phyloP scores from a whole-genome alignment of 2,329 filamentous ascomycete species.

The Cladophialophora immunda region DNA sequence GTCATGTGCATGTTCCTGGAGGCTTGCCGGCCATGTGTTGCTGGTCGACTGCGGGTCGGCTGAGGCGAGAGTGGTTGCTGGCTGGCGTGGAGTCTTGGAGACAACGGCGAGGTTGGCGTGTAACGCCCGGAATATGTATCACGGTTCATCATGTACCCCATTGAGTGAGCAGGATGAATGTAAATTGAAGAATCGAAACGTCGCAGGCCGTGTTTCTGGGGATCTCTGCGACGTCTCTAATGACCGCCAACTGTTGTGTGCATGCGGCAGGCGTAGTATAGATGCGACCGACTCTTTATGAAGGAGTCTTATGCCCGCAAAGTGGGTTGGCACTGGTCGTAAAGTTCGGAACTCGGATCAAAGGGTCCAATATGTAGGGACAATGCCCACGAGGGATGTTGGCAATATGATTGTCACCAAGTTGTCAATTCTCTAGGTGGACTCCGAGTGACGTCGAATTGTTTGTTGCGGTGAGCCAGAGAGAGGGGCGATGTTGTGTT shows the following conservation, averaged over 20 bases:
- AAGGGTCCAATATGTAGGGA: neutral
- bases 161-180: constrained; percentile 1
- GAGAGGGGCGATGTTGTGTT: neutral
- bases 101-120: constrained; percentile 41
- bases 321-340: neutral
- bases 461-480: neutral
- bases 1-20: constrained; percentile 50
- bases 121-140: constrained; percentile 37
- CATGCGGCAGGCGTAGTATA: constrained; percentile 32
- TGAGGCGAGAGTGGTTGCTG: constrained; percentile 47
- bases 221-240: constrained; percentile 23
- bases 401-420: constrained; percentile 6
- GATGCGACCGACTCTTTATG: neutral
- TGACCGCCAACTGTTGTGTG: constrained; percentile 16
- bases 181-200: constrained; percentile 12
- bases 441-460: neutral
- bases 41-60: constrained; percentile 44
- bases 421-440: neutral
- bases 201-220: constrained; percentile 17
- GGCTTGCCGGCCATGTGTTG: constrained; percentile 48
- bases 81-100: constrained; percentile 33
- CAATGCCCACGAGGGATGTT: neutral
- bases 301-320: neutral
- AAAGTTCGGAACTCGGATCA: constrained; percentile 9
- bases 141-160: constrained; percentile 30